These are phyloP conservation scores for Chrysoporthe cubensis DNA, from an alignment of 2,329 filamentous ascomycete species.

Conservation along the genomic window DNA sequence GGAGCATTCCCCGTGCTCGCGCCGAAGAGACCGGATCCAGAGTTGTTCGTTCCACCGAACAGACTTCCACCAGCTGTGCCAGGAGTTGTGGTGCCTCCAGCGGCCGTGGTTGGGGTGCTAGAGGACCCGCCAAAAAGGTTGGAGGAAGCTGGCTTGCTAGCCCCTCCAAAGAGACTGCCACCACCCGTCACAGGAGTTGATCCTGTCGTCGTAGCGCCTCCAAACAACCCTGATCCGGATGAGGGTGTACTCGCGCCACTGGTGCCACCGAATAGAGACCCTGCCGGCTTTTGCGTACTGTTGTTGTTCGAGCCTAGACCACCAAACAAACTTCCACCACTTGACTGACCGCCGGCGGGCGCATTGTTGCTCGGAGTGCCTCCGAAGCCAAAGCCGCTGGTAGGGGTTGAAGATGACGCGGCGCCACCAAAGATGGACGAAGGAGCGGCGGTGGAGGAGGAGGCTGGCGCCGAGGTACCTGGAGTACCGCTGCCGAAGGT, in stretches of 20 bases:
- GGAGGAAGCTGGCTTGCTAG: slow-evolving; percentile 28
- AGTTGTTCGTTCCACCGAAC: slow-evolving; percentile 16
- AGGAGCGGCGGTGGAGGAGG: slow-evolving; percentile 45
- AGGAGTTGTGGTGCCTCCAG: slow-evolving; percentile 20
- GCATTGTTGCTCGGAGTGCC: slow-evolving; percentile 30
- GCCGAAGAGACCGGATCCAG: slow-evolving; percentile 36
- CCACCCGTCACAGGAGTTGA: slow-evolving; percentile 34
- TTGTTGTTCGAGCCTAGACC: slow-evolving; percentile 28
- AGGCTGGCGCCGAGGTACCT: slow-evolving; percentile 43
- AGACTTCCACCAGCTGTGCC: slow-evolving; percentile 14
- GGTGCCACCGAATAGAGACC: slow-evolving; percentile 19
- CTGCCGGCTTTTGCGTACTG: slow-evolving; percentile 16
- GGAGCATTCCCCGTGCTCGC: slow-evolving; percentile 20
- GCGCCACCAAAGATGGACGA: slow-evolving; percentile 46
- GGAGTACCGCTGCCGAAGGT: slow-evolving; percentile 37
- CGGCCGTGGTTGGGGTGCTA: slow-evolving; percentile 25
- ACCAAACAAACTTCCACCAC: slow-evolving; percentile 41
- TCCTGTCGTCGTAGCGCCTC: slow-evolving; percentile 34
- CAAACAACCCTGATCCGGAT: slow-evolving; percentile 37
- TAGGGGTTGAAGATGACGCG: slow-evolving; percentile 19
- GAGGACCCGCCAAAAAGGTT: slow-evolving; percentile 36
- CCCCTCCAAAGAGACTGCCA: slow-evolving; percentile 34
- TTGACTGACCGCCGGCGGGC: slow-evolving; percentile 24
- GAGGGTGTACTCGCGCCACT: slow-evolving; percentile 36
- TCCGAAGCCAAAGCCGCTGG: slow-evolving; percentile 47